Evolutionary conservation across 106 monocot genomes (phyloP), one percentile per base, ranked within the genome.

Genomic region (Gastrodia elata): DNA sequence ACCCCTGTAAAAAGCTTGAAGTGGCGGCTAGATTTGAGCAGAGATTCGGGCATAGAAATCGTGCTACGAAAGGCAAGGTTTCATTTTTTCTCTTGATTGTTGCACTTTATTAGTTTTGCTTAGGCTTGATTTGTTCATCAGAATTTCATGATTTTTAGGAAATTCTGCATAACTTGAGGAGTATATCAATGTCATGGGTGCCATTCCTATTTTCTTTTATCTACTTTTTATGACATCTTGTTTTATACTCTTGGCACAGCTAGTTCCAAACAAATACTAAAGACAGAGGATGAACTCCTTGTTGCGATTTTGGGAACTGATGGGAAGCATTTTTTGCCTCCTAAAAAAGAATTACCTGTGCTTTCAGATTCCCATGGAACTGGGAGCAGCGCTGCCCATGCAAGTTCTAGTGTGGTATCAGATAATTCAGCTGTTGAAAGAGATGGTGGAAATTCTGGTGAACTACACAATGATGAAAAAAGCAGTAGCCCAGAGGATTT

Each of bases 1-100:
- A 91, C 67, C 98, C 98, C 36, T 98, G 98, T 74, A 98, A 98
- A 82, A 85, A 93, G 24, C 57, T 98, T 52, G 98, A 91, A 77
- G 98, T 93, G 22, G 93, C 98, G 44, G 88, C 88, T 37, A 83
- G 98, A 15, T 89, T 87, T 81, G 91, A 98, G 75, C 38, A 86
- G 64, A 88, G 98, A 68, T 75, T 91, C 80, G 93, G 93, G 10
- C 81, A 85, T 75, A 93, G 72, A 86, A 85, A 33, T 59, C 72
- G 78, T 73, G 39, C 82, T 49, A 22, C 72, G 57, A 97, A 87
- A 88, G 90, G 97, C 83, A n/a, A 74, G 55, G 44, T 30, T 58
- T 73, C 42, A 14, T 64, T 74, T 74, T 15, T 14, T 14, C 38
- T 38, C 81, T 64, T 71, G 43, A 30, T 0, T 44, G 24, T 25